phyloP scores from a whole-genome alignment of 495 filamentous ascomycete species.

The Lophium mytilinum region DNA sequence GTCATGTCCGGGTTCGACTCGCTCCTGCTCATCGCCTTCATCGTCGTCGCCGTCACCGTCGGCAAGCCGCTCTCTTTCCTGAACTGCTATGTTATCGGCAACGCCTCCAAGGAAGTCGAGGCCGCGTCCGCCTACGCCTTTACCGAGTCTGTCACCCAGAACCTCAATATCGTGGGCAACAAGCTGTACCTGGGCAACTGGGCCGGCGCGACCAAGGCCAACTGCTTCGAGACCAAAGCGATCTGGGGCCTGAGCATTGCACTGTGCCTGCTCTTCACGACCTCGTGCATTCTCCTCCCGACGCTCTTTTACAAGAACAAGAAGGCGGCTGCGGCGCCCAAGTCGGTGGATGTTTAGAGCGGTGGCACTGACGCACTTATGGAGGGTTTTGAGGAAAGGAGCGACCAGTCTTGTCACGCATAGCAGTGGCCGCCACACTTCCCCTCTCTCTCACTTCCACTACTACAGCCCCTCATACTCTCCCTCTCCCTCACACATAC shows the following conservation, averaged over 20 bases:
- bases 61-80: constrained; percentile 76
- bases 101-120: constrained; percentile 20
- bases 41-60: constrained; percentile 61
- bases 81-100: constrained; percentile 49
- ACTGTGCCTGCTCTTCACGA: constrained; percentile 46
- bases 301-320: constrained; percentile 36
- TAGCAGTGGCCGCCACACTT: too few relatives aligned
- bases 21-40: constrained; percentile 59
- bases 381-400: constrained; percentile 1
- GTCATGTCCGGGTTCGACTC: constrained; percentile 56
- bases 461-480: too few relatives aligned
- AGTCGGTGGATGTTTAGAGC: constrained; percentile 20
- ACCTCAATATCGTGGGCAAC: constrained; percentile 35
- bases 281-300: constrained; percentile 32
- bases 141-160: constrained; percentile 27
- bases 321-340: constrained; percentile 25
- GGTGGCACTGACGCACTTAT: neutral
- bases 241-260: constrained; percentile 86
- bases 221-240: constrained; percentile 79
- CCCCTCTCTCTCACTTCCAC: too few relatives aligned
- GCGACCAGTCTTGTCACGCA: constrained; percentile 3
- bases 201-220: constrained; percentile 57
- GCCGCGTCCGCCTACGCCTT: constrained; percentile 34
- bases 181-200: constrained; percentile 49
- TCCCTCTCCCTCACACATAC: neutral